Evolutionary conservation across 192 early-diverging fungal genomes (phyloP), one percentile per base, ranked within the genome.

Genomic region (Podila epigama): DNA sequence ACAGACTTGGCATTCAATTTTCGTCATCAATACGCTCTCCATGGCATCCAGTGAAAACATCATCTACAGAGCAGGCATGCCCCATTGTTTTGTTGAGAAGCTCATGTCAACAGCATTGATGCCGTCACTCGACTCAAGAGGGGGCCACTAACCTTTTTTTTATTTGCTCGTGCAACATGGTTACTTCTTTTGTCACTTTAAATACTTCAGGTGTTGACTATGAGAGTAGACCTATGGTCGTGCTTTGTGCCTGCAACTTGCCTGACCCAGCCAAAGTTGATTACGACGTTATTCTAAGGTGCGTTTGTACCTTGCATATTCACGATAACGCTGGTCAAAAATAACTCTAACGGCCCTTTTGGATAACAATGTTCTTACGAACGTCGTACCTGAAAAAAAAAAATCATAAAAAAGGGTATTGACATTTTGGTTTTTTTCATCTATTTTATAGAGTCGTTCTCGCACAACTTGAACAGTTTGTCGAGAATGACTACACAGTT

Each of bases 401-500:
- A n/a, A n/a, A n/a, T n/a, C n/a, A n/a, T n/a, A n/a, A n/a, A n/a
- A n/a, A n/a, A n/a, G n/a, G n/a, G n/a, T n/a, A n/a, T n/a, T n/a
- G n/a, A n/a, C 13, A 2, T 18, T 7, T 79, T 22, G 62, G 27
- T 29, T 4, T 44, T 31, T 55, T 52, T n/a, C 39, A 35, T 4
- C 11, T 41, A 22, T n/a, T 16, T 36, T 36, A 20, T 32, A 83
- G 67, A 51, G 66, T 75, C 33, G 84, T 90, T 57, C 48, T 93
- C 29, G 77, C 81, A 51, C 85, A 87, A 40, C 80, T 94, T 33
- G 89, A 95, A 58, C 83, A 91, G 42, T 92, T 94, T 83, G 96
- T 96, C 13, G 93, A 96, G 71, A 94, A 84, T 62, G 95, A 95
- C 70, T 98, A 98, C 73, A 90, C 92, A 15, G 81, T 98, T 16